Conservation (phyloP, 2,329 filamentous ascomycete species). For the Microsporum audouinii region DNA sequence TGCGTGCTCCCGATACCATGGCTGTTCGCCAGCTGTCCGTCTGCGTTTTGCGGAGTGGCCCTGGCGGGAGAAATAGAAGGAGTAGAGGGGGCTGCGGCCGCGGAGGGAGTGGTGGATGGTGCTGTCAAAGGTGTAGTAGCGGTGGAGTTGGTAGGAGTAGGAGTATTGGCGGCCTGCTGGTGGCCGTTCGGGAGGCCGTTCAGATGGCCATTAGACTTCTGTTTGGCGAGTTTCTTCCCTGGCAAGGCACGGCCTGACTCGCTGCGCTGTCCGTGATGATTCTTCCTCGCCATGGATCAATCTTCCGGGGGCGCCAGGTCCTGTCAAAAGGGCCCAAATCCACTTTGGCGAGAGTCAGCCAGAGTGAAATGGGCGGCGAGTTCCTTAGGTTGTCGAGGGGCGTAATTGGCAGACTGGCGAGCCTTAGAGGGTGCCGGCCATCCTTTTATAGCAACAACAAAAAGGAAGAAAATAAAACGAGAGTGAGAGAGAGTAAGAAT, state of each 20-base stretch:
- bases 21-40: constrained; percentile 19
- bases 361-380: constrained; percentile 30
- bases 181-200: constrained; percentile 40
- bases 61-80: constrained; percentile 24
- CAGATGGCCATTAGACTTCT: constrained; percentile 46
- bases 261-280: constrained; percentile 62
- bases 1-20: constrained; percentile 18
- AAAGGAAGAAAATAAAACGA: background rate
- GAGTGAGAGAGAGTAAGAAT: background rate
- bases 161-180: constrained; percentile 22
- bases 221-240: constrained; percentile 55
- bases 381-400: background rate
- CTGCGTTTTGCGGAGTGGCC: background rate
- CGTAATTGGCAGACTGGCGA: background rate
- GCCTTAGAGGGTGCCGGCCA: background rate
- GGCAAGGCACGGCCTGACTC: constrained; percentile 79
- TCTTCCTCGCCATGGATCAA: constrained; percentile 41
- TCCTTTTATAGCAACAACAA: background rate
- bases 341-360: constrained; percentile 38
- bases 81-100: constrained; percentile 24
- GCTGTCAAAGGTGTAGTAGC: constrained; percentile 11
- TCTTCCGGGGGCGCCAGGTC: constrained; percentile 38
- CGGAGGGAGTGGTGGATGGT: background rate
- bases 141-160: constrained; percentile 16
- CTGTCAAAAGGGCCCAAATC: constrained; percentile 35